phyloP scores from a whole-genome alignment of 495 filamentous ascomycete species.

The Barbatosphaeria neglecta region DNA sequence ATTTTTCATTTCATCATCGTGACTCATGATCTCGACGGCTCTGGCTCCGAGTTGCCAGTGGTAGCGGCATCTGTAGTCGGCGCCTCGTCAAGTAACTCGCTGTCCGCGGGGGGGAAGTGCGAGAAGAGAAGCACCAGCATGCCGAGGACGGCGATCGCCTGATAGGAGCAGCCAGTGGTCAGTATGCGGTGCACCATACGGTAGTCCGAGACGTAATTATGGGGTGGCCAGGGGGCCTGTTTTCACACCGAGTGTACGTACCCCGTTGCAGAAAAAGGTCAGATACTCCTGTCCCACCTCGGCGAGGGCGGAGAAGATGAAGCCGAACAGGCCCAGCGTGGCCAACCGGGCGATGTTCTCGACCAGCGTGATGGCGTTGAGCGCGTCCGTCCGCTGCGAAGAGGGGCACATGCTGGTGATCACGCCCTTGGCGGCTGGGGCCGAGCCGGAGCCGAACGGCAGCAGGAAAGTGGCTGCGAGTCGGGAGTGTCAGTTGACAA shows the following conservation, averaged over 20 bases:
- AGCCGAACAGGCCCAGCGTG: conserved; percentile 42
- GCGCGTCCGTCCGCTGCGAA: conserved; percentile 35
- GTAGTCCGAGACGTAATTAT: too few species aligned
- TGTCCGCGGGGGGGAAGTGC: conserved; percentile 32
- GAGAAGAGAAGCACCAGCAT: conserved; percentile 34
- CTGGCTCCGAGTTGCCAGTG: background rate
- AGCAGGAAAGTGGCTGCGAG: conserved; percentile 30
- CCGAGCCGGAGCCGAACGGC: conserved; percentile 43
- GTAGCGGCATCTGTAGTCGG: conserved; percentile 4
- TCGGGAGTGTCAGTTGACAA: background rate
- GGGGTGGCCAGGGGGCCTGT: too few species aligned
- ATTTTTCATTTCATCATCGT: background rate
- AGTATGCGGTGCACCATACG: background rate
- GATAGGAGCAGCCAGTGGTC: background rate
- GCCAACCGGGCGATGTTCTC: conserved; percentile 40
- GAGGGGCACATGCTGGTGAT: conserved; percentile 43
- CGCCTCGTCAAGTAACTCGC: conserved; percentile 25
- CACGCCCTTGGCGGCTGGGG: conserved; percentile 44
- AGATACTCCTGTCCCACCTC: conserved; percentile 33
- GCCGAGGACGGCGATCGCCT: conserved; percentile 35
- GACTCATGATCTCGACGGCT: too few species aligned
- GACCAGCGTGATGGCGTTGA: conserved; percentile 44
- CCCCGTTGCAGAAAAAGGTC: conserved; percentile 44
- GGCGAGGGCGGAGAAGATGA: conserved; percentile 41
- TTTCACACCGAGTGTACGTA: too few species aligned